Conservation (phyloP, 306 rosid species). For the Rosa chinensis region DNA sequence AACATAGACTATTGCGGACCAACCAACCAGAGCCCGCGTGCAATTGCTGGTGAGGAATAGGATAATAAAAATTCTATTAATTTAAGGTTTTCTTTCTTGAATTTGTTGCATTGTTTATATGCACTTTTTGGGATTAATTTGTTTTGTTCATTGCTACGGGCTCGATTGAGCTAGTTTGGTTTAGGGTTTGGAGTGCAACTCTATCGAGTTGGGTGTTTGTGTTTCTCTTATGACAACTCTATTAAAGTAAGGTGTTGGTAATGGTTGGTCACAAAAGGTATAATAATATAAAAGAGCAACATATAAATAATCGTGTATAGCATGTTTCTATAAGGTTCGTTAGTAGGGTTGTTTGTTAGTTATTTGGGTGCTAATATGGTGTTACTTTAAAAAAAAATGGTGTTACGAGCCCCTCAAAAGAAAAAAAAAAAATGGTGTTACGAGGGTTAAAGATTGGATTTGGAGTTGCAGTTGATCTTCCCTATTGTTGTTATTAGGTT, state of each 20-base stretch:
- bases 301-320: not conserved
- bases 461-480: not conserved
- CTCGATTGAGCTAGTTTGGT: not conserved
- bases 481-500: not conserved
- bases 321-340: not conserved
- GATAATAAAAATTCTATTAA: not conserved
- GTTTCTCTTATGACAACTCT: not conserved
- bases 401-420: too few relatives aligned
- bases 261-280: not conserved
- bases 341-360: not conserved
- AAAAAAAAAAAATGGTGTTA: not conserved
- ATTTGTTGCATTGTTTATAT: slow-evolving; percentile 33
- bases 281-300: not conserved
- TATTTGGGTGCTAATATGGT: not conserved
- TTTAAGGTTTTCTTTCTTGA: slow-evolving; percentile 16
- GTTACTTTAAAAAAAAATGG: not conserved
- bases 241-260: not conserved
- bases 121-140: slow-evolving; percentile 27
- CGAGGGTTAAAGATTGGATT: not conserved
- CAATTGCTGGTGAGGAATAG: slow-evolving; percentile 32
- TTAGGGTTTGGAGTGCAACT: not conserved
- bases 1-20: slow-evolving; percentile 41
- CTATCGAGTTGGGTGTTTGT: not conserved
- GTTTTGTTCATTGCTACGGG: not conserved
- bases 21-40: slow-evolving; percentile 75